Percentiles rank a stretch among this genome's conserved stretches.
These are phyloP conservation scores for Lentinula aciculospora DNA, from an alignment of 768 basidiomycete genomes.

Conservation along the genomic window DNA sequence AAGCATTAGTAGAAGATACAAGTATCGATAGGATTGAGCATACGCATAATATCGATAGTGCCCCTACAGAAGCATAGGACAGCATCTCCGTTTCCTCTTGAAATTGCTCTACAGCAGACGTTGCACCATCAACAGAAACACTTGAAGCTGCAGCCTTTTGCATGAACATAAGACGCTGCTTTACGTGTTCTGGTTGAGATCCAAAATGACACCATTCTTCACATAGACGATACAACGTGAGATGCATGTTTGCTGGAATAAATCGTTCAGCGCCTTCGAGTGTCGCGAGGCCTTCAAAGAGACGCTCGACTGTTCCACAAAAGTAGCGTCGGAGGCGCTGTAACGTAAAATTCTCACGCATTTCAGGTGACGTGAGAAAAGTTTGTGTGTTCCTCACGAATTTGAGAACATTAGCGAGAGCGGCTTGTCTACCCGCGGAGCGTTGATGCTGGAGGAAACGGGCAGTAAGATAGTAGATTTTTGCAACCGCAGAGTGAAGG, in stretches of 20 bases:
- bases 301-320: slow-evolving; percentile 81
- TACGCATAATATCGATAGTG: slow-evolving; percentile 84
- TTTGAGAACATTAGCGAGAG: slow-evolving; percentile 75
- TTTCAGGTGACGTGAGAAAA: slow-evolving; percentile 67
- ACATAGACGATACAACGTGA: slow-evolving; percentile 77
- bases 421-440: slow-evolving; percentile 62
- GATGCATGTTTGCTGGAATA: slow-evolving; percentile 67
- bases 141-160: slow-evolving; percentile 56
- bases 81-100: slow-evolving; percentile 65
- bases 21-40: slow-evolving; percentile 27
- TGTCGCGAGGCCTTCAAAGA: slow-evolving; percentile 70
- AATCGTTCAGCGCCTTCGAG: slow-evolving; percentile 75
- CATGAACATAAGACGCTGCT: slow-evolving; percentile 66
- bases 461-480: slow-evolving; percentile 84
- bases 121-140: slow-evolving; percentile 48
- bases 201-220: slow-evolving; percentile 94
- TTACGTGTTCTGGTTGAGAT: slow-evolving; percentile 64
- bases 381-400: slow-evolving; percentile 81
- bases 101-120: slow-evolving; percentile 51
- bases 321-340: slow-evolving; percentile 86
- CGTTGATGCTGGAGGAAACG: slow-evolving; percentile 68
- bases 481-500: slow-evolving; percentile 79
- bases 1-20: slow-evolving; percentile 4
- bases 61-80: slow-evolving; percentile 80
- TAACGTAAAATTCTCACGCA: slow-evolving; percentile 69